Base-by-base conservation (phyloP, 108 stramenopile species). In the Fragilaria crotonensis region DNA sequence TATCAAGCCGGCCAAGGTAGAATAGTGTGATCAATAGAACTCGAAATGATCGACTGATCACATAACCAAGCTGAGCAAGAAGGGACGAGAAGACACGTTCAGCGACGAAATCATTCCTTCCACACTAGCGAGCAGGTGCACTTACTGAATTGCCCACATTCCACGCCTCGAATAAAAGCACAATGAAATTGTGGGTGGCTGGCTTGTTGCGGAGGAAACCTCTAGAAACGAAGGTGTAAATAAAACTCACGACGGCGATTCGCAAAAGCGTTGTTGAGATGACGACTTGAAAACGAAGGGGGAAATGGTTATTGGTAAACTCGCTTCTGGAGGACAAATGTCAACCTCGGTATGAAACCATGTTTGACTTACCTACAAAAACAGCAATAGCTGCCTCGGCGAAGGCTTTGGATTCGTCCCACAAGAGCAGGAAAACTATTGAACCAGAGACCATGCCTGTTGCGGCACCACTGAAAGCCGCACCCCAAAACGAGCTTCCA, bases 401-500 rank as follows among this genome's bases (percentile, higher is more conserved):
- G 33, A 21, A 30, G 25, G 31, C 55, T 19, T 5, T 57, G 5
- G 29, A 58, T 55, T 21, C 25, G 20, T 17, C 33, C 47, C 25
- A 36, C 20, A 50, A 57, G 20, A 20, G 19, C 19, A 18, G 65
- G 65, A 22, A 49, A 55, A 0, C 5, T 7, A 33, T 66, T 48
- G 27, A 66, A n/a, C n/a, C 26, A 19, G 3, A 64, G 5, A 28
- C 3, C 20, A 29, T 11, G 7, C 36, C 36, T 11, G 36, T 41
- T 7, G 36, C 36, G 7, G 11, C 36, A 41, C 36, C 36, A 14
- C 11, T 41, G 14, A 41, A 41, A 11, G 36, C 36, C 11, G 36
- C 36, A 41, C 36, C 36, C 36, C 36, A 41, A 41, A 41, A 41
- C 14, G 36, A 41, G 14, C 36, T 41, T 7, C 36, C 36, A 41